These are phyloP conservation scores for Saraca asoca DNA, from an alignment of 331 rosid genomes.

Conservation along the genomic window DNA sequence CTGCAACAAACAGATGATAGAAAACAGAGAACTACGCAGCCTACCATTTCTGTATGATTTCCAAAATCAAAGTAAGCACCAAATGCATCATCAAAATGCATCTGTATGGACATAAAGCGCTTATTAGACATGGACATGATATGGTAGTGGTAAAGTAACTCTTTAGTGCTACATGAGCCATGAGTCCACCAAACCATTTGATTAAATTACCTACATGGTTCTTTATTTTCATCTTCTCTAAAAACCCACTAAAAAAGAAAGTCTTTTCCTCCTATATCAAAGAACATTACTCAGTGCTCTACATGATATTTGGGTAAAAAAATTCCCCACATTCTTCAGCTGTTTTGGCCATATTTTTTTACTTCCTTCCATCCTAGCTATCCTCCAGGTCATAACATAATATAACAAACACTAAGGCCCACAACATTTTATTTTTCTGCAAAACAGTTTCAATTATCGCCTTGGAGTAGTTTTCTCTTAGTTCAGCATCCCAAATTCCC, in stretches of 20 bases:
- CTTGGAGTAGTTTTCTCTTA: not conserved
- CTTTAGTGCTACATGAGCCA: not conserved
- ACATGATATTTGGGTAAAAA: not conserved
- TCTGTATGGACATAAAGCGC: slow-evolving; percentile 56
- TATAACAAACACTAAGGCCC: not conserved
- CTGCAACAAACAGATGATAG: not conserved
- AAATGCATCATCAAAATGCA: slow-evolving; percentile 69
- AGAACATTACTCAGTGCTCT: too few species aligned
- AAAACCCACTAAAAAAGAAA: too few species aligned
- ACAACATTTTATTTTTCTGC: not conserved
- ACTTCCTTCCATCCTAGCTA: not conserved
- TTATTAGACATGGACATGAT: slow-evolving; percentile 33
- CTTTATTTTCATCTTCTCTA: slow-evolving; percentile 18
- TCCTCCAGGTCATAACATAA: too few species aligned
- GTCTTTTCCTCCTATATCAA: too few species aligned
- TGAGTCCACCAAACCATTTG: slow-evolving; percentile 7
- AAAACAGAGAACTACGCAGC: not conserved
- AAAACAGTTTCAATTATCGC: too few species aligned
- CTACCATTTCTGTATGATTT: slow-evolving; percentile 93
- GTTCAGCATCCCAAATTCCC: not conserved
- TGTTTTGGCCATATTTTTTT: not conserved
- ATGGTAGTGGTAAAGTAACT: slow-evolving; percentile 15
- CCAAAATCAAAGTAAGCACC: slow-evolving; percentile 93
- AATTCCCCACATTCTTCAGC: not conserved
- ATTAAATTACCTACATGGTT: slow-evolving; percentile 13